Base-by-base conservation (phyloP, 306 rosid species). In the Hippophae tibetana region DNA sequence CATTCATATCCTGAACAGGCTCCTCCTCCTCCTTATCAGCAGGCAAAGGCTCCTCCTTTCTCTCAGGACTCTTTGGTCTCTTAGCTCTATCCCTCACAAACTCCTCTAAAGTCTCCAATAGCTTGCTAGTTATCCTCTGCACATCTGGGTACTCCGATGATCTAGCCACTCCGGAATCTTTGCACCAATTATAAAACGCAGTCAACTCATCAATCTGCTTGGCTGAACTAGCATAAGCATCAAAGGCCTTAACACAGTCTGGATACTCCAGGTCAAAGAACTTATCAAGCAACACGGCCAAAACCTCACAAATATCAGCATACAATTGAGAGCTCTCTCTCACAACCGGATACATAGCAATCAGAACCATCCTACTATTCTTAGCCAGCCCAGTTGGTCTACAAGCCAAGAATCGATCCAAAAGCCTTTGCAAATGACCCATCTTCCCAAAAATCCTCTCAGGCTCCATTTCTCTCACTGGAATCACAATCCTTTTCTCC, bases 141-240 rank as follows among this genome's bases (percentile, higher is more conserved):
- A 92, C 87, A 57, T 88, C 96, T 0, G 99, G 99, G 47, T 83
- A 92, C 86, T 92, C 99, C 0, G 99, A 88, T 11, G 99, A 88
- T 58, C 99, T 80, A 0, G 86, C 83, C 54, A 92, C 84, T 5
- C 96, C 99, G 0, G 76, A 78, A 8, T 92, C 95, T 78, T 85
- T 92, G 12, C 99, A 92, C 96, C 96, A 92, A 60, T 62, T 78
- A 57, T 71, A 88, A 49, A 85, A 78, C 8, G 72, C 76, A 72
- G 83, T 56, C 0, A 92, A 84, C 82, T 88, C 95, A 59, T 88
- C 99, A 52, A 92, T 88, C 81, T 88, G 95, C 76, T 92, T 88
- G 1, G 99, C 96, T n/a, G 90, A 80, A 67, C 93, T 78, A 9
- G 90, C 86, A 69, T 92, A 88, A 48, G 95, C 93, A 64, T 92